Evolutionary conservation across 2,329 filamentous ascomycete species (phyloP), one percentile per base, ranked within the genome.

Genomic region (Talaromyces sp.): DNA sequence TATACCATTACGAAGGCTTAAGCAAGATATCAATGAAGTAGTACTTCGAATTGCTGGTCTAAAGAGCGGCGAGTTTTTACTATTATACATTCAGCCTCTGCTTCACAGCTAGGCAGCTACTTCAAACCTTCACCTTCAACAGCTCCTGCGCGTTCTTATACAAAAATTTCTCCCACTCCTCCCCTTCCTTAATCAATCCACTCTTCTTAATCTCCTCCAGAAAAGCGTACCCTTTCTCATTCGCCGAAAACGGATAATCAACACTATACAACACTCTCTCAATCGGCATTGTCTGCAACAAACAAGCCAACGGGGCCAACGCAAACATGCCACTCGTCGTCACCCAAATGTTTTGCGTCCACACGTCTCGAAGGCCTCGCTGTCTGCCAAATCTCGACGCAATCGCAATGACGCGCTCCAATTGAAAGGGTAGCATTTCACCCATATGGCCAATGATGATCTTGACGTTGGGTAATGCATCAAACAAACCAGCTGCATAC

Each of bases 301-400:
- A 63, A 39, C 74, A 74, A n/a, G 78, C 78, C 74, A 87, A 69
- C 5, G 81, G 82, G 62, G 75, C 77, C 19, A 86, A 66, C 33
- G 80, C 80, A 72, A 82, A 85, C 64, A 82, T 80, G 2, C 85
- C 85, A 61, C 80, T 83, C 2, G 84, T 86, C 1, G 85, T 87
- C 31, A 88, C 72, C 81, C 83, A 87, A 11, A 87, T 74, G 65
- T 88, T 88, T 65, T 80, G 74, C 56, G 82, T 78, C 79, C 82
- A 88, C 2, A 87, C 83, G 13, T 84, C 76, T 14, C 73, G 70
- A 56, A 87, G 82, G 0, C 63, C 31, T 11, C 68, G 57, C 22
- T 24, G n/a, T 13, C 14, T 14, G 0, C 48, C 57, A 11, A 56
- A 57, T 0, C 73, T 70, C 2, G 78, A 68, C 58, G 82, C 78